Percentiles rank a stretch among this genome's conserved stretches.
These are phyloP conservation scores for Fraxinus albicans DNA, from an alignment of 305 asterid genomes.

Conservation along the genomic window DNA sequence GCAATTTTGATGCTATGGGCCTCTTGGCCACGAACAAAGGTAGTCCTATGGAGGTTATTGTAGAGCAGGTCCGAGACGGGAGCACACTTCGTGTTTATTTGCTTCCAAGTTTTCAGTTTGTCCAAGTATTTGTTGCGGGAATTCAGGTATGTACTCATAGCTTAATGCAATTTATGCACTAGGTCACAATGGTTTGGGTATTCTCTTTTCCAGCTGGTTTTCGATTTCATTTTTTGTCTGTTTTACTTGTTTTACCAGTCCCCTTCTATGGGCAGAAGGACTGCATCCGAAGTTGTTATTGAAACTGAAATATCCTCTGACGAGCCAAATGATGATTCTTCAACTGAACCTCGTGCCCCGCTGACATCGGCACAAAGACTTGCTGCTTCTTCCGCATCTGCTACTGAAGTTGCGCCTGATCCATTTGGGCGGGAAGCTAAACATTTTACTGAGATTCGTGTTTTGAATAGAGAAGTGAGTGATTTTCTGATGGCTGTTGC, in stretches of 20 bases:
- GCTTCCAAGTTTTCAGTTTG: conserved; percentile 90
- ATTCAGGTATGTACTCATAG: conserved; percentile 59
- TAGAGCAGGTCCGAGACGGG: conserved; percentile 94
- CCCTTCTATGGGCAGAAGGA: conserved; percentile 90
- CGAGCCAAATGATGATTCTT: conserved; percentile 65
- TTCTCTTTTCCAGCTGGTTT: neutral
- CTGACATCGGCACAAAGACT: conserved; percentile 91
- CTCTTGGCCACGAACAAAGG: conserved; percentile 74
- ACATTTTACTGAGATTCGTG: conserved; percentile 94
- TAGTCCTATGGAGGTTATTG: conserved; percentile 84
- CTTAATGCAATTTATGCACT: neutral
- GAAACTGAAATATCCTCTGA: conserved; percentile 45
- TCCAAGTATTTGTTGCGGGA: conserved; percentile 94
- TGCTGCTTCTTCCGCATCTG: conserved; percentile 63
- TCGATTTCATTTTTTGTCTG: neutral
- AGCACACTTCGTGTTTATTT: conserved; percentile 88
- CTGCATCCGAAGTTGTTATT: conserved; percentile 47
- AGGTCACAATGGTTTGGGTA: neutral
- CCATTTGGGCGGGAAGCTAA: conserved; percentile 95
- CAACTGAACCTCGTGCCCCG: conserved; percentile 59
- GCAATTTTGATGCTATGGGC: conserved; percentile 81
- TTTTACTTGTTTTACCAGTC: conserved; percentile 49
- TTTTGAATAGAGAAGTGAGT: conserved; percentile 91
- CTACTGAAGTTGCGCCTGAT: conserved; percentile 75
- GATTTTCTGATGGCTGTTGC: neutral